phyloP scores from a whole-genome alignment of 139 green algal species.

The Desmodesmus armatus region DNA sequence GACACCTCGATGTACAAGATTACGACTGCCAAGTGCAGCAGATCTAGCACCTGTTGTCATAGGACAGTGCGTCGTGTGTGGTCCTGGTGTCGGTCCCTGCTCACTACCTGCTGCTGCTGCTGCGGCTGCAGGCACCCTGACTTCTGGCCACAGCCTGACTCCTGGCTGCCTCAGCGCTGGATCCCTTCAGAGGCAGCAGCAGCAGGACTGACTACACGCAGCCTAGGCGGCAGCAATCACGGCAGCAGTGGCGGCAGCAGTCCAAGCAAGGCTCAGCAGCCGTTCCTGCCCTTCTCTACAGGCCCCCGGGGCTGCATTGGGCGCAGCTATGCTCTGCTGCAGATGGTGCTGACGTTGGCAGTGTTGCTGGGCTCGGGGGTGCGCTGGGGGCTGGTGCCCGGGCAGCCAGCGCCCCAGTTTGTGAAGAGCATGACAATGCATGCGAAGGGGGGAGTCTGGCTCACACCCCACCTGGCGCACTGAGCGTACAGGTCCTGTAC shows the following conservation, averaged over 20 bases:
- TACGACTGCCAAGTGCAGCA: no score
- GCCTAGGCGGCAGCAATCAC: no score
- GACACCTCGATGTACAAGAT: no score
- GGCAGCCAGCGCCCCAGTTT: background rate
- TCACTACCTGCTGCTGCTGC: no score
- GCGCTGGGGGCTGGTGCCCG: background rate
- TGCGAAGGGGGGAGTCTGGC: no score
- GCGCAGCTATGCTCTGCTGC: conserved; percentile 25
- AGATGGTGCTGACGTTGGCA: conserved; percentile 27
- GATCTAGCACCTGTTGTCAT: no score
- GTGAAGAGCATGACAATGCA: conserved; percentile 12
- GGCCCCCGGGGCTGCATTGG: conserved; percentile 20
- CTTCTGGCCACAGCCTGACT: conserved; percentile 5
- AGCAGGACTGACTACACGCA: conserved; percentile 4
- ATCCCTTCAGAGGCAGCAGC: background rate
- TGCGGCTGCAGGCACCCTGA: no score
- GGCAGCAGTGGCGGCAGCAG: no score
- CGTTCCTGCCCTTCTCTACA: conserved; percentile 23
- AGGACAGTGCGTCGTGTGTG: no score
- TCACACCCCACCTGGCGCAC: no score
- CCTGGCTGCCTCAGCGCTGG: conserved; percentile 23
- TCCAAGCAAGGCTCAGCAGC: background rate
- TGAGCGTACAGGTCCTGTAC: no score
- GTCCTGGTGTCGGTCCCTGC: no score
- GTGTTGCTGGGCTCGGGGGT: background rate